phyloP scores from a whole-genome alignment of 495 filamentous ascomycete genomes.

The Talaromyces nanjingensis region DNA sequence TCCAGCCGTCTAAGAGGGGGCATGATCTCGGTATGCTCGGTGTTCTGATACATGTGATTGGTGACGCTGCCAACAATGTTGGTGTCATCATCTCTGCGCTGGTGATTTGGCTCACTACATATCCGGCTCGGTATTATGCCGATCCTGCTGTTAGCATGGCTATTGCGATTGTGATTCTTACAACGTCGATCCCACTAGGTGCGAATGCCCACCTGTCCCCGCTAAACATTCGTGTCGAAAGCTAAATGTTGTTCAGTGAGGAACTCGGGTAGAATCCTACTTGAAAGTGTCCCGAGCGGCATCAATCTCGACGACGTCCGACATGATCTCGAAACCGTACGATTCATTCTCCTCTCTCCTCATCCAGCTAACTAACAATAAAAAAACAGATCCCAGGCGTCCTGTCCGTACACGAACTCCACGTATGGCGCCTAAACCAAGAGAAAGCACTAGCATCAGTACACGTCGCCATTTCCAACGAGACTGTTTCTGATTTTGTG shows the following conservation, averaged over 20 bases:
- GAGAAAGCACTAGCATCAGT: conserved; percentile 42
- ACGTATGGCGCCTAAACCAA: conserved; percentile 47
- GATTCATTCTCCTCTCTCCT: background rate
- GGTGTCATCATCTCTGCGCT: conserved; percentile 40
- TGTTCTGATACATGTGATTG: conserved; percentile 41
- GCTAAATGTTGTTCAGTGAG: conserved; percentile 23
- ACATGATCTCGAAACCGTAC: conserved; percentile 52
- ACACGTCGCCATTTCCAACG: conserved; percentile 37
- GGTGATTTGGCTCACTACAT: conserved; percentile 36
- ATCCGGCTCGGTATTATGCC: conserved; percentile 32
- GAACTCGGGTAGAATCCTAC: conserved; percentile 50
- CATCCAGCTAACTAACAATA: background rate
- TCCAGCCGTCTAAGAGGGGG: conserved; percentile 31
- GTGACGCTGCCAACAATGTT: conserved; percentile 44
- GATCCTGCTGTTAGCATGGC: conserved; percentile 41
- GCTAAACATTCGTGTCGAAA: background rate
- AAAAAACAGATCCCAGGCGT: conserved; percentile 34
- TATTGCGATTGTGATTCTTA: conserved; percentile 38
- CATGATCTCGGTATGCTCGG: conserved; percentile 46
- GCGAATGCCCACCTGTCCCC: background rate
- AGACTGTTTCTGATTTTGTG: conserved; percentile 28
- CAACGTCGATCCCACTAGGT: conserved; percentile 35
- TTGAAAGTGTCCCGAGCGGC: conserved; percentile 76
- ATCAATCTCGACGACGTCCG: conserved; percentile 72
- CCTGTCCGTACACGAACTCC: conserved; percentile 41